Percentiles rank a stretch among this genome's conserved stretches.
Evolutionary conservation across 2,329 filamentous ascomycete species (phyloP).

Genomic region (Colletotrichum melonis): DNA sequence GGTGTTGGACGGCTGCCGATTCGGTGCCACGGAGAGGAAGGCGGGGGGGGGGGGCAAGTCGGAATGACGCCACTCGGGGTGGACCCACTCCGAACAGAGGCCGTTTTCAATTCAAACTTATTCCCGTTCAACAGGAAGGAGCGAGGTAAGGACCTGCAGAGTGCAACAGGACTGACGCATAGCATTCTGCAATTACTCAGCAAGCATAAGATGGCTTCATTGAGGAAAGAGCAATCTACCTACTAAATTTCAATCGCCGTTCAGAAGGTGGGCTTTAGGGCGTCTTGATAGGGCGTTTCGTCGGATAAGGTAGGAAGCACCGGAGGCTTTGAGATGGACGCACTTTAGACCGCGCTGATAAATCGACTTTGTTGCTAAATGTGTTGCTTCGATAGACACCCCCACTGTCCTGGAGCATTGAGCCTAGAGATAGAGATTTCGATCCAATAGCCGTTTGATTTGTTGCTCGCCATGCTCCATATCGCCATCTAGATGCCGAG

Average conservation of each 20-base stretch:
- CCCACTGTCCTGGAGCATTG: background rate
- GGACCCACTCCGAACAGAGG: background rate
- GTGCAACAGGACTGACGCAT: background rate
- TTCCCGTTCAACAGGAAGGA: background rate
- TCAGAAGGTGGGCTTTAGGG: background rate
- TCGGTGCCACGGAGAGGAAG: background rate
- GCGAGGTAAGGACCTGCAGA: background rate
- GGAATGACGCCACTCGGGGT: constrained; percentile 24
- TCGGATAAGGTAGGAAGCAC: background rate
- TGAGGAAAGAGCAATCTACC: background rate
- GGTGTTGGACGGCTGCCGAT: background rate
- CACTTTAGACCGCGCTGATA: constrained; percentile 2
- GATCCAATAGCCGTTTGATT: no score
- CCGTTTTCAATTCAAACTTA: background rate
- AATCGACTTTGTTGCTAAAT: background rate
- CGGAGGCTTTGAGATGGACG: background rate
- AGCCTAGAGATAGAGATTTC: background rate
- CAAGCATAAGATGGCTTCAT: constrained; percentile 5
- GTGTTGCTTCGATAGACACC: background rate
- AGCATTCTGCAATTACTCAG: constrained; percentile 21
- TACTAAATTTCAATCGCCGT: background rate
- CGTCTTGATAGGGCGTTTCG: background rate
- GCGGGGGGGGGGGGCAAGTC: constrained; percentile 3
- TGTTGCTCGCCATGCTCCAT: background rate
- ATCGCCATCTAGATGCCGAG: background rate